Conservation (phyloP, 2,329 filamentous ascomycete species). For the Cytospora mali region DNA sequence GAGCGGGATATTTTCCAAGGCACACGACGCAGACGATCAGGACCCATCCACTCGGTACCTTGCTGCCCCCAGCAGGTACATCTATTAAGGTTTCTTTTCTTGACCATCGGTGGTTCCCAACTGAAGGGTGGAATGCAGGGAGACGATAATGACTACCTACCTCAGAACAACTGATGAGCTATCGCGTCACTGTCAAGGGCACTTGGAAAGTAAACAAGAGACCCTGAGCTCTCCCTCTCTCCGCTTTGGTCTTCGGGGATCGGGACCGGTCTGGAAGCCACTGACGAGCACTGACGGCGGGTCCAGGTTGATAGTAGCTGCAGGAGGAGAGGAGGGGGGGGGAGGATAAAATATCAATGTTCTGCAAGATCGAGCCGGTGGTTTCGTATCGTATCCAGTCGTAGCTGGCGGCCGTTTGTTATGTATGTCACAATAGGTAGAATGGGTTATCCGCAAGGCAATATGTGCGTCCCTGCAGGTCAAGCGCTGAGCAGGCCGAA, state of each 20-base stretch:
- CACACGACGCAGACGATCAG: conserved; percentile 8
- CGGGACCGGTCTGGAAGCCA: conserved; percentile 20
- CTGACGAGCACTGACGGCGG: conserved; percentile 20
- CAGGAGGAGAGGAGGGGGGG: not conserved
- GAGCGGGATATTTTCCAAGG: conserved; percentile 14
- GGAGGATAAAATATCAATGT: not conserved
- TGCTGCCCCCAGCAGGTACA: not conserved
- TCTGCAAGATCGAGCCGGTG: not conserved
- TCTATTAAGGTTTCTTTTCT: not conserved
- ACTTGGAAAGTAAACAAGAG: conserved; percentile 8
- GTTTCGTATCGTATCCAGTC: not conserved
- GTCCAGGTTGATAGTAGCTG: conserved; percentile 9
- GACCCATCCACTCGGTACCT: conserved; percentile 11
- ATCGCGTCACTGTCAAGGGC: conserved; percentile 6
- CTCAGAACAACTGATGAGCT: conserved; percentile 1
- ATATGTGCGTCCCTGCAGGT: conserved; percentile 17
- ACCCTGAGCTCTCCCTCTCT: conserved; percentile 10
- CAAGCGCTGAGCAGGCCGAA: conserved; percentile 5
- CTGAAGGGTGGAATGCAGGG: not conserved
- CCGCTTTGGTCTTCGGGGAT: not conserved
- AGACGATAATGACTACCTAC: conserved; percentile 8
- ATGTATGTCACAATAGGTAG: not conserved
- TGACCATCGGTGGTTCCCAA: not conserved
- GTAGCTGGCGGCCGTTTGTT: not conserved
- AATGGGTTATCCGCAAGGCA: not conserved